Base-by-base conservation (phyloP, 2,329 filamentous ascomycete species). In the Macrophomina phaseolina region DNA sequence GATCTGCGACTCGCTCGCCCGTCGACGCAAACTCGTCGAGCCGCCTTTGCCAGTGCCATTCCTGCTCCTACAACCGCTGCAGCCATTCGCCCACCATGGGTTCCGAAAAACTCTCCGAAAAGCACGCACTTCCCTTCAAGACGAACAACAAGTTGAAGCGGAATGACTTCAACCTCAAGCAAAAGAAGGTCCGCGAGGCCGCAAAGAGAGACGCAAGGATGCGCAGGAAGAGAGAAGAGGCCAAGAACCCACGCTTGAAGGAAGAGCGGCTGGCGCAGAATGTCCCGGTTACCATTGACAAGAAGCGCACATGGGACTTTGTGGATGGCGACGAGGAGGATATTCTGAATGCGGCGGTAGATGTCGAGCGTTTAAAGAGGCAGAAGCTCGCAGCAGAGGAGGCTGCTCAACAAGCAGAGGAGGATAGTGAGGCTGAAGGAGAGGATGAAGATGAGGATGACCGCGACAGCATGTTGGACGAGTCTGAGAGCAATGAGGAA, bases 161-260 rank as follows among this genome's bases (percentile, higher is more conserved):
- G 69, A 87, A 95, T 77, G 85, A 90, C 72, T 86, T 94, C 68
- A 91, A 93, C 75, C 84, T 97, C 68, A 89, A 91, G 72, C 86
- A 91, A 75, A 98, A 97, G 81, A 91, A 90, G 76, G 83, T 86
- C 52, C 87, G 87, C 70, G 91, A 93, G 76, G 90, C 89, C 75
- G 83, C 89, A 55, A 91, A 90, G 73, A 89, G 92, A 73, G 91
- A 93, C 73, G 86, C 89, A 73, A 89, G 94, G 69, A 90, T 93
- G 76, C 87, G 87, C 58, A 86, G 92, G 68, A 93, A 92, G 81
- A 92, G 91, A 80, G 91, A 94, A 75, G 95, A 99, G 80, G 87
- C 90, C 70, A 91, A 90, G 78, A 88, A 97, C 74, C 94, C 94
- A 1, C 86, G 88, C 67, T 80, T 97, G 68, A 88, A 89, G 71